phyloP scores from a whole-genome alignment of 768 basidiomycete genomes.

The Mycena albidolilacea region DNA sequence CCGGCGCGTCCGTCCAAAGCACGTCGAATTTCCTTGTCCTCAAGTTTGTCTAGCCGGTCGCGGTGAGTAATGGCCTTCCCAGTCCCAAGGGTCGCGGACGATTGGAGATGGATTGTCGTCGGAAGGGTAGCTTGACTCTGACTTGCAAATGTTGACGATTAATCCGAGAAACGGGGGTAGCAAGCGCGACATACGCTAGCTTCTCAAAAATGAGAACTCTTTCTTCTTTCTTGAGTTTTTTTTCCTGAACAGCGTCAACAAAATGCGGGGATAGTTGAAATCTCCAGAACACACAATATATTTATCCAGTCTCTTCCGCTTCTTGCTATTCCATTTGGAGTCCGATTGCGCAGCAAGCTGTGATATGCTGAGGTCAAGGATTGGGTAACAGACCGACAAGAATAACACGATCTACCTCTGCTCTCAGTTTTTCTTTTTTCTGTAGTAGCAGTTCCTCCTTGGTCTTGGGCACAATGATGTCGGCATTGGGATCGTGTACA shows the following conservation, averaged over 20 bases:
- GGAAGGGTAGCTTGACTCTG: slow-evolving; percentile 82
- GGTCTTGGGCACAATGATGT: slow-evolving; percentile 70
- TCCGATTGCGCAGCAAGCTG: slow-evolving; percentile 69
- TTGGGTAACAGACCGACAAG: slow-evolving; percentile 1
- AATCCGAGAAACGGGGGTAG: slow-evolving; percentile 17
- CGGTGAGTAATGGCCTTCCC: slow-evolving; percentile 74
- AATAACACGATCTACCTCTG: slow-evolving; percentile 64
- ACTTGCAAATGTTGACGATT: slow-evolving; percentile 57
- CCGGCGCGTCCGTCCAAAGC: slow-evolving; percentile 63
- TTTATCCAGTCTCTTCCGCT: slow-evolving; percentile 90
- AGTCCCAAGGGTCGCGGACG: slow-evolving; percentile 89
- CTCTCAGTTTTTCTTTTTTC: slow-evolving; percentile 69
- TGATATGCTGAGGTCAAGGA: slow-evolving; percentile 26
- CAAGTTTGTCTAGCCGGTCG: slow-evolving; percentile 69
- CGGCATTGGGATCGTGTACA: slow-evolving; percentile 69
- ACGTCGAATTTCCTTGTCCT: slow-evolving; percentile 72
- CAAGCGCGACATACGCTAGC: slow-evolving; percentile 72
- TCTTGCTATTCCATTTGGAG: slow-evolving; percentile 85
- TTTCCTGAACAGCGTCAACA: slow-evolving; percentile 68
- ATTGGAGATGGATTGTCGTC: slow-evolving; percentile 72
- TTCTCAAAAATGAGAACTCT: slow-evolving; percentile 83
- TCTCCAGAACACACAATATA: slow-evolving; percentile 78
- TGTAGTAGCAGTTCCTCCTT: slow-evolving; percentile 74
- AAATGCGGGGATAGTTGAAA: neutral
- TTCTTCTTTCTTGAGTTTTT: slow-evolving; percentile 94